Conservation (phyloP, 495 filamentous ascomycete genomes). For the Aspergillus kassunensis region DNA sequence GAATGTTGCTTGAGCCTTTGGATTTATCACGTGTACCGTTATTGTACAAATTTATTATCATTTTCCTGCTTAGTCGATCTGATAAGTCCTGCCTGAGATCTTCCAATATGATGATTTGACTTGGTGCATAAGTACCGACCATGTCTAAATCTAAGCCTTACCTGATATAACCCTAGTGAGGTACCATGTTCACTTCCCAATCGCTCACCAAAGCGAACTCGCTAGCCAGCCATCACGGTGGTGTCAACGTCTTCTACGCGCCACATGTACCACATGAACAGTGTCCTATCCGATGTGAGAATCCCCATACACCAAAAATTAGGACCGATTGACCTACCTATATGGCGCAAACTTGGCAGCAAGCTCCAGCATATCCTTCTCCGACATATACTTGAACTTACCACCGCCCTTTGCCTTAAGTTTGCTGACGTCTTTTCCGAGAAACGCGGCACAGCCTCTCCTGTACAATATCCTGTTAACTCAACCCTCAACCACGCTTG, state of each 20-base stretch:
- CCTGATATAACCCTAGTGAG: neutral
- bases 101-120: too few relatives aligned
- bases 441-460: constrained; percentile 84
- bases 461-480: constrained; percentile 29
- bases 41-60: constrained; percentile 49
- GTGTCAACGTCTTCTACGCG: constrained; percentile 72
- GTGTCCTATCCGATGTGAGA: constrained; percentile 43
- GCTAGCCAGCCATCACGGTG: constrained; percentile 49
- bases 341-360: constrained; percentile 80
- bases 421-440: constrained; percentile 77
- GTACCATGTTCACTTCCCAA: neutral
- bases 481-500: neutral
- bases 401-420: constrained; percentile 76
- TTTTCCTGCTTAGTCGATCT: constrained; percentile 17
- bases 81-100: too few relatives aligned
- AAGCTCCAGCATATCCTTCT: constrained; percentile 84
- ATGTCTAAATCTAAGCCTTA: neutral
- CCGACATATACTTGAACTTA: constrained; percentile 97
- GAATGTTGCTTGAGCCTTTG: constrained; percentile 18
- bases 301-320: neutral
- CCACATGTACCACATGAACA: constrained; percentile 96
- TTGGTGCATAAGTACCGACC: too few relatives aligned
- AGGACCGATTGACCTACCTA: constrained; percentile 48
- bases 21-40: constrained; percentile 41
- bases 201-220: too few relatives aligned